These are phyloP conservation scores for Calonectria fujianensis DNA, from an alignment of 2,329 filamentous ascomycete species.

Conservation along the genomic window DNA sequence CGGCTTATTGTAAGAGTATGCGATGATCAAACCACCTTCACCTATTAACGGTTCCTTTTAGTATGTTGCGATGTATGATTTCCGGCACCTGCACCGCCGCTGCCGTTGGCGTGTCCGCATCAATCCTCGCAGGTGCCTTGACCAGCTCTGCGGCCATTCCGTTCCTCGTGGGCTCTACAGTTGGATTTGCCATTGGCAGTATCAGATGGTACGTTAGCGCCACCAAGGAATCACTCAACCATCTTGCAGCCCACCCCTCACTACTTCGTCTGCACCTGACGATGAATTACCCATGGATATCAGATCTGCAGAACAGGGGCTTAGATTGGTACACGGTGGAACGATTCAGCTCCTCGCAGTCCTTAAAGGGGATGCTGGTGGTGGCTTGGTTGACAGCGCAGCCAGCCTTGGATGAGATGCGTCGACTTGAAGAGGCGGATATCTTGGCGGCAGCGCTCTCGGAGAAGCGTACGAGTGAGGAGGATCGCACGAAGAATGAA, in stretches of 20 bases:
- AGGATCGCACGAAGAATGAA: neutral
- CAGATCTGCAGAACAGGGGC: neutral
- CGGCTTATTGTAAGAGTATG: neutral
- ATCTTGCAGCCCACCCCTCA: neutral
- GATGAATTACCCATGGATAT: constrained; percentile 6
- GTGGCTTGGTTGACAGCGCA: constrained; percentile 14
- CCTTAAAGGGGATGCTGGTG: neutral
- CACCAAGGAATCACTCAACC: neutral
- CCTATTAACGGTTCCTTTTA: neutral
- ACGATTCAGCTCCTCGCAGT: neutral
- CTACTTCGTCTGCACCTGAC: neutral
- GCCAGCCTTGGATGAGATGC: constrained; percentile 10
- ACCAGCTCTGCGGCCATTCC: constrained; percentile 5
- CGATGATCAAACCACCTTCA: too few relatives aligned
- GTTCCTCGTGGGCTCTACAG: neutral
- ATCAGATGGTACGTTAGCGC: neutral
- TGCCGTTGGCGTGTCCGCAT: constrained; percentile 1
- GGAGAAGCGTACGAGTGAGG: neutral
- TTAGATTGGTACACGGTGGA: constrained; percentile 12
- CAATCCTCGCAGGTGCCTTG: neutral
- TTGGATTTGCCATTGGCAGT: neutral
- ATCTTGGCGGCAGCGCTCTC: neutral
- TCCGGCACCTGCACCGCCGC: neutral
- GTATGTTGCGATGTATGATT: constrained; percentile 4
- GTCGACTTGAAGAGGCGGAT: neutral